A percentile compares a stretch with the other conserved stretches of the same genome.
These are phyloP conservation scores for Nasturtium officinale DNA, from an alignment of 345 rosid species.

Conservation along the genomic window DNA sequence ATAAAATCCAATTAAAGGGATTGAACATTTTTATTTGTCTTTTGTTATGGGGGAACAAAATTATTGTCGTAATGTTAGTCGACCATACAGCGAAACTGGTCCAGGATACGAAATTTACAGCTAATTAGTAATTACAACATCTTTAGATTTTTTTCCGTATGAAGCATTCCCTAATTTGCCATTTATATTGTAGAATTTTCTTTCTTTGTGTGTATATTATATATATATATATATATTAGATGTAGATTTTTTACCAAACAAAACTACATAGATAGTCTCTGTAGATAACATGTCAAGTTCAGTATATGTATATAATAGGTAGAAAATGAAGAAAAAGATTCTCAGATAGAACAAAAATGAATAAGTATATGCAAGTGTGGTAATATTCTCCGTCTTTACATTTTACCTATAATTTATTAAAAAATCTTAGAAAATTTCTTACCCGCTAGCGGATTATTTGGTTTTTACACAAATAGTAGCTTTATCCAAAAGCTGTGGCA, in stretches of 20 bases:
- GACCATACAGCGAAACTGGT: slow-evolving; percentile 37
- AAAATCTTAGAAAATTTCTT: background rate
- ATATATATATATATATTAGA: background rate
- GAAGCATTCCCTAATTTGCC: background rate
- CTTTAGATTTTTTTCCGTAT: background rate
- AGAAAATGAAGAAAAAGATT: slow-evolving; percentile 25
- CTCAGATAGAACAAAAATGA: background rate
- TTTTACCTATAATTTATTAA: background rate
- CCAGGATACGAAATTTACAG: slow-evolving; percentile 33
- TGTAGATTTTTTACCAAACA: background rate
- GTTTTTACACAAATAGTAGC: slow-evolving; percentile 10
- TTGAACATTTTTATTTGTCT: slow-evolving; percentile 18
- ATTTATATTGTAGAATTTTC: background rate
- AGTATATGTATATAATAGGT: slow-evolving; percentile 13
- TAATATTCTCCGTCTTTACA: slow-evolving; percentile 7
- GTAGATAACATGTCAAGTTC: slow-evolving; percentile 30
- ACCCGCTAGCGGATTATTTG: background rate
- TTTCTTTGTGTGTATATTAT: background rate
- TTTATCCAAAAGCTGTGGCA: slow-evolving; percentile 11
- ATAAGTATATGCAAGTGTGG: slow-evolving; percentile 15
- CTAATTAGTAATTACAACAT: slow-evolving; percentile 25
- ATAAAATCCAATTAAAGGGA: slow-evolving; percentile 26
- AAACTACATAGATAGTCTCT: background rate
- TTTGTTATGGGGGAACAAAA: background rate
- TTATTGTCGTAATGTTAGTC: slow-evolving; percentile 8